Evolutionary conservation across 192 early-diverging fungal genomes (phyloP).

Genomic region (Spizellomyces punctatus): DNA sequence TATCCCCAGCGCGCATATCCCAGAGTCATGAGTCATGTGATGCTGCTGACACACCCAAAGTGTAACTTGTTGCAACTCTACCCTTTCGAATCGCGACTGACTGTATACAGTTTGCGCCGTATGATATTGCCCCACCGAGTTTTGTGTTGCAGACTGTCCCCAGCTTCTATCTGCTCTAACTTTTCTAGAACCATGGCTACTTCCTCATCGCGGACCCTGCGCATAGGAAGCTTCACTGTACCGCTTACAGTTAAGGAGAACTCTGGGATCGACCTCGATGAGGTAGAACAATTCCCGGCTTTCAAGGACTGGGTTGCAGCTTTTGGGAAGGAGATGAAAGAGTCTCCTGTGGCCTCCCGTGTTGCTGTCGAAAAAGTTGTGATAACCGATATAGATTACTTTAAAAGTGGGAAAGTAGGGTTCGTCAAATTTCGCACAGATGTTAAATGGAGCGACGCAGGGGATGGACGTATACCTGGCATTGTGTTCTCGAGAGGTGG

Average conservation of each 20-base stretch:
- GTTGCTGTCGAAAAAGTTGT: conserved; percentile 54
- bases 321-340: conserved; percentile 36
- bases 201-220: background rate
- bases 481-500: conserved; percentile 84
- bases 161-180: too few relatives aligned
- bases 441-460: conserved; percentile 45
- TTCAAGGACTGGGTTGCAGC: conserved; percentile 58
- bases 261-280: conserved; percentile 3
- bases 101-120: too few relatives aligned
- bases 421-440: conserved; percentile 75
- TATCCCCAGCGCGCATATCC: too few relatives aligned
- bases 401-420: conserved; percentile 63
- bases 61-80: too few relatives aligned
- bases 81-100: too few relatives aligned
- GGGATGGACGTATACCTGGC: conserved; percentile 65
- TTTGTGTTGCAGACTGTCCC: too few relatives aligned
- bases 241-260: background rate
- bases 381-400: conserved; percentile 76
- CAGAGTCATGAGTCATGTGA: too few relatives aligned
- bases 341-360: conserved; percentile 15
- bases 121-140: too few relatives aligned
- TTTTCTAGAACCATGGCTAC: background rate
- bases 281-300: conserved; percentile 56
- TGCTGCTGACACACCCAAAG: too few relatives aligned
- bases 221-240: background rate